Evolutionary conservation across 352 stramenopile species (phyloP).

Genomic region (Globisporangium paroecandrum): DNA sequence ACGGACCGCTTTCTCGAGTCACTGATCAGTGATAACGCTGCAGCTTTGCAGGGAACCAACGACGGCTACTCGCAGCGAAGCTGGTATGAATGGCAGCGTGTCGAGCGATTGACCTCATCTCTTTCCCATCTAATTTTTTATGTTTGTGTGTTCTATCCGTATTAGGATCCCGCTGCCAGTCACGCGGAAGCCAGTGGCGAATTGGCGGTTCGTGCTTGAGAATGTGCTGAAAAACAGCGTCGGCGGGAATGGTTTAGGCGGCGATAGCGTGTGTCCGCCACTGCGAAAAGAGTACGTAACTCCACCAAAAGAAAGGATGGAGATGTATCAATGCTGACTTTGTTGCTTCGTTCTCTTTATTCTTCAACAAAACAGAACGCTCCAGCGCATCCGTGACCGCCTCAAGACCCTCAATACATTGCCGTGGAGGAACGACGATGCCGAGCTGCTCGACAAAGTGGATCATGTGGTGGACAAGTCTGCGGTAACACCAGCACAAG

Average conservation of each 20-base stretch:
- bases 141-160: background rate
- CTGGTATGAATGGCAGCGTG: conserved; percentile 26
- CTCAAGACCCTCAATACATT: conserved; percentile 50
- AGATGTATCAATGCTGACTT: background rate
- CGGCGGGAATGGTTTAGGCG: background rate
- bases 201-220: conserved; percentile 69
- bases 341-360: background rate
- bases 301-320: background rate
- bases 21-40: conserved; percentile 39
- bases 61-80: conserved; percentile 35
- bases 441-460: conserved; percentile 37
- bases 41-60: conserved; percentile 41
- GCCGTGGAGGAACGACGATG: conserved; percentile 47
- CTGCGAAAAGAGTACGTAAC: conserved; percentile 38
- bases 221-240: conserved; percentile 26
- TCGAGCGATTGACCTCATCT: background rate
- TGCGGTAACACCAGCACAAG: background rate
- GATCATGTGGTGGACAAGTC: conserved; percentile 16
- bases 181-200: conserved; percentile 58
- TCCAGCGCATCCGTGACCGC: conserved; percentile 58
- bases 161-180: conserved; percentile 50
- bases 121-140: background rate
- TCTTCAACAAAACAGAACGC: conserved; percentile 29
- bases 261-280: conserved; percentile 23
- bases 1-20: conserved; percentile 42